These are phyloP conservation scores for Rosa chinensis DNA, from an alignment of 306 rosid genomes.

Conservation along the genomic window DNA sequence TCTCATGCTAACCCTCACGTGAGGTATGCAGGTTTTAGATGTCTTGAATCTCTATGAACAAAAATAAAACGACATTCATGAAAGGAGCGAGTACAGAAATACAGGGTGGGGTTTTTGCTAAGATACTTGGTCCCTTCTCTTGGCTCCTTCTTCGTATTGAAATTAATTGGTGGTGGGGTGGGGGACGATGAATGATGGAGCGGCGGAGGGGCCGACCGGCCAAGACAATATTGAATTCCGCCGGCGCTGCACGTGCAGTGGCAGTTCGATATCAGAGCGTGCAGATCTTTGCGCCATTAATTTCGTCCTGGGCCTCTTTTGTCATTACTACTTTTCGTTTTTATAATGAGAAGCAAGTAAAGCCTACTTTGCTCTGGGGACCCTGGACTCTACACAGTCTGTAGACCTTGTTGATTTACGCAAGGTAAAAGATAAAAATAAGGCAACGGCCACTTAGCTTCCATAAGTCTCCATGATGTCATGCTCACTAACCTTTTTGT, in stretches of 20 bases:
- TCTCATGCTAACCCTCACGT: no score
- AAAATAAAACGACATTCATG: background rate
- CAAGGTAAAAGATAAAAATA: background rate
- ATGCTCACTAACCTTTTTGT: background rate
- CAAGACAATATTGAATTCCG: conserved; percentile 4
- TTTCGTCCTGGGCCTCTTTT: background rate
- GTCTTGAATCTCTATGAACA: background rate
- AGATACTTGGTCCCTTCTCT: background rate
- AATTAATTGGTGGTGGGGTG: background rate
- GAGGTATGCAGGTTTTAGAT: background rate
- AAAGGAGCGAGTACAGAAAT: background rate
- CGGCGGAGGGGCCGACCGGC: conserved; percentile 1
- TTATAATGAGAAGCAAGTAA: background rate
- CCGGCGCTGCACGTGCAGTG: conserved; percentile 19
- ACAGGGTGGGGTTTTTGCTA: background rate
- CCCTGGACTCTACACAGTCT: background rate
- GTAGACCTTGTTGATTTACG: background rate
- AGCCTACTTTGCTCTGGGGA: background rate
- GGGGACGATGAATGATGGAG: background rate
- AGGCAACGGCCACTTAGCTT: background rate
- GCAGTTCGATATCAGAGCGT: background rate
- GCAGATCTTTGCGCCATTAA: background rate
- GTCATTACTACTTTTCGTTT: background rate
- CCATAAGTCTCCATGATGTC: background rate
- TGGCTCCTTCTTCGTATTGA: background rate